Percentiles rank a stretch among this genome's conserved stretches.
These are phyloP conservation scores for Pichia sp. DNA, from an alignment of 1,139 yeast species.

Conservation along the genomic window DNA sequence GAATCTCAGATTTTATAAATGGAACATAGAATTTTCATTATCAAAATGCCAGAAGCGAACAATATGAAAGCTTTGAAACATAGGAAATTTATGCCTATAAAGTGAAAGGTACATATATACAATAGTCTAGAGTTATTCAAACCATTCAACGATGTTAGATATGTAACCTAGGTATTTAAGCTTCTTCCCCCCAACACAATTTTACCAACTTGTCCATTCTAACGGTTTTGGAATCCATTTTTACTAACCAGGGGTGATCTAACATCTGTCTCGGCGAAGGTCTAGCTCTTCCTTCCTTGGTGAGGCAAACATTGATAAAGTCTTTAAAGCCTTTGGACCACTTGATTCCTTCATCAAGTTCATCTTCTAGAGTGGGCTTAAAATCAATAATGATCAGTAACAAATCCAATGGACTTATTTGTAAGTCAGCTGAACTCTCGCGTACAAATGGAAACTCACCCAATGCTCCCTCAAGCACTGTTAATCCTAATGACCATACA, in stretches of 20 bases:
- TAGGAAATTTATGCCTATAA: too few species aligned
- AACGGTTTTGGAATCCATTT: constrained; percentile 62
- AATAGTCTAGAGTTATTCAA: neutral
- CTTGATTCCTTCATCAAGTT: constrained; percentile 62
- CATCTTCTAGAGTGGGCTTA: constrained; percentile 73
- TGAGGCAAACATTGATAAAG: constrained; percentile 73
- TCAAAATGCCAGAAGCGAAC: too few species aligned
- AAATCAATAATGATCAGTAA: constrained; percentile 73
- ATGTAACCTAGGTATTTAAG: too few species aligned
- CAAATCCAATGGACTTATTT: constrained; percentile 73
- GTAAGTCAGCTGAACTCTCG: constrained; percentile 30
- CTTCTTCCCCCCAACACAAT: constrained; percentile 57
- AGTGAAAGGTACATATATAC: too few species aligned
- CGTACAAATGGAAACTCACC: constrained; percentile 66
- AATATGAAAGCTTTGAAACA: too few species aligned
- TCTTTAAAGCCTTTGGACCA: constrained; percentile 85
- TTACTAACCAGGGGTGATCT: constrained; percentile 82
- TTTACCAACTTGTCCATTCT: constrained; percentile 82
- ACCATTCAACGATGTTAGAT: neutral
- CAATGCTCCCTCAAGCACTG: constrained; percentile 84
- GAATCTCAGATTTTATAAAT: too few species aligned
- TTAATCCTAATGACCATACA: constrained; percentile 92
- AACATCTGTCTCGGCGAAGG: constrained; percentile 93
- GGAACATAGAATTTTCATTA: too few species aligned
- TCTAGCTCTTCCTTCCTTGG: constrained; percentile 68